Evolutionary conservation across 306 rosid species (phyloP).

Genomic region (Lathyrus aphaca): DNA sequence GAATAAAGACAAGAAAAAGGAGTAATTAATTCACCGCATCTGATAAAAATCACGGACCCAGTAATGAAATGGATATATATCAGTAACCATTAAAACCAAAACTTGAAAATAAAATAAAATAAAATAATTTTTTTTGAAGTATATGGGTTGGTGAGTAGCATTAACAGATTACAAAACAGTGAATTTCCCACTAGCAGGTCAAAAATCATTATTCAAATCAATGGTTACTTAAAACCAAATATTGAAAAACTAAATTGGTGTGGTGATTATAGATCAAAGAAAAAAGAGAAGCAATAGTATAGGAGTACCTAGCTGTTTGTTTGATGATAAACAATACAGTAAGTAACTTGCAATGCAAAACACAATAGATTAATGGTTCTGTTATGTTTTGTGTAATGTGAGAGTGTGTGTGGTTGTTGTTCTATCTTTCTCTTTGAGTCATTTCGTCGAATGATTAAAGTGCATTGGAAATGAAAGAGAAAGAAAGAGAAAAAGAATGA

Average conservation of each 20-base stretch:
- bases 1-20: slow-evolving; percentile 40
- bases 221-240: not conserved
- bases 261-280: not conserved
- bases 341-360: slow-evolving; percentile 35
- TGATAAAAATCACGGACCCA: slow-evolving; percentile 51
- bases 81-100: slow-evolving; percentile 10
- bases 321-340: slow-evolving; percentile 2
- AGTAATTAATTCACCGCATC: slow-evolving; percentile 43
- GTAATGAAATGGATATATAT: slow-evolving; percentile 35
- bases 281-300: too few species aligned
- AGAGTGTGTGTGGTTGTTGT: too few species aligned
- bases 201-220: not conserved
- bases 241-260: too few species aligned
- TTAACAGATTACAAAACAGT: slow-evolving; percentile 31
- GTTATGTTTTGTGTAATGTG: not conserved
- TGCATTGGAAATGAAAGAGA: slow-evolving; percentile 32
- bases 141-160: slow-evolving; percentile 36
- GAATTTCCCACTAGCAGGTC: slow-evolving; percentile 15
- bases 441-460: slow-evolving; percentile 44
- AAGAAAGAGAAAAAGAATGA: slow-evolving; percentile 32
- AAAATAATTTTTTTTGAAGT: too few species aligned
- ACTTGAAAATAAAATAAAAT: too few species aligned
- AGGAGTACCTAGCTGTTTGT: slow-evolving; percentile 39
- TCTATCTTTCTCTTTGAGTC: not conserved
- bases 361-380: not conserved